Evolutionary conservation across 202 grass and related monocot species (phyloP), one percentile per base, ranked within the genome.

Genomic region (Setaria viridis): DNA sequence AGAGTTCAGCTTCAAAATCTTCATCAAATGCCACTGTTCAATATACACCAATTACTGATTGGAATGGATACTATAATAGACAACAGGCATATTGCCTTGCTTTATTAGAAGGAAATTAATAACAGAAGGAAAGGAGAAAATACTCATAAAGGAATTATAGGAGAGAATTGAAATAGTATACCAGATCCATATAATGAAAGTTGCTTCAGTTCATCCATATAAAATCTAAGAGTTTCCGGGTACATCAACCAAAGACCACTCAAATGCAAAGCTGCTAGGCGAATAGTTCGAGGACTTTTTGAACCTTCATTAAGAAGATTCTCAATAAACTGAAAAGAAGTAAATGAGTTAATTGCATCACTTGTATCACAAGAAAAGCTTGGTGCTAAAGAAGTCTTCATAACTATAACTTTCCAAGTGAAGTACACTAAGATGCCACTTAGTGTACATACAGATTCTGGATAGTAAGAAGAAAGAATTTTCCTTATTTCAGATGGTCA

Each of bases 111-210:
- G 2, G 3, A 53, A 82, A 45, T 13, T n/a, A 78, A 6, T 7
- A 54, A 70, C 1, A 1, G 25, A 58, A 80, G 42, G 32, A 82
- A 72, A 50, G 4, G 74, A 60, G 49, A 72, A 69, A 60, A 76
- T 82, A 51, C 80, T 81, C 39, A 72, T 56, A 62, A 45, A 79
- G 10, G n/a, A 67, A 88, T 58, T 71, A 80, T 21, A 45, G 43
- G 43, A 45, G 43, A 77, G 57, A 68, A 72, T 48, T 67, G 58
- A 73, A 64, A 87, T 60, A 69, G 50, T 60, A 47, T 92, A 95
- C 95, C 95, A 88, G 93, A 98, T 89, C 95, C 95, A 92, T 95
- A 95, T 88, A 98, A 72, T n/a, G 95, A 84, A 47, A 98, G 88
- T 34, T 92, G 88, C 82, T 95, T 98, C 70, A 95, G 82, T 76